Base-by-base conservation (phyloP, 2,329 filamentous ascomycete genomes). In the Davidsoniella eucalypti region DNA sequence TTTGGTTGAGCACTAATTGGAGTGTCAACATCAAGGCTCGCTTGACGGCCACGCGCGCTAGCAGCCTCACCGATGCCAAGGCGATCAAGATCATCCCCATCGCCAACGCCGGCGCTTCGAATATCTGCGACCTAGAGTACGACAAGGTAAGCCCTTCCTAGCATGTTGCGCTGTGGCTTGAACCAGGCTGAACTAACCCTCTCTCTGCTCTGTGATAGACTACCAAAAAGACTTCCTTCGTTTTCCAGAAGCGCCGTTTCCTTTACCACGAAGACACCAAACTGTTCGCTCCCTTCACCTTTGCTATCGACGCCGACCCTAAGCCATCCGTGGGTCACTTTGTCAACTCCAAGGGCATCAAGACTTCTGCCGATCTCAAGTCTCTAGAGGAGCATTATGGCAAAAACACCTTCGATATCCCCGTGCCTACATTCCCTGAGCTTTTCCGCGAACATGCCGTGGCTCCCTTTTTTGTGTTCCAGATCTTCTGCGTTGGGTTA, bases 361-460 rank as follows among this genome's bases (percentile, higher is more conserved):
- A 75, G 8, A 79, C 76, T 52, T 72, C 80, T 56, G 72, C 78
- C n/a, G 85, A 95, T 58, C 72, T 95, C 53, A 76, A 83, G 52
- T 77, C 80, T 53, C 70, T 95, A 50, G 80, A 90, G 59, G 83
- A 95, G 62, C 84, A 98, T 68, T 98, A 96, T 73, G 92, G 92
- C 59, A 75, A 81, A 59, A 98, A 98, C 63, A 87, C 84, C 12
- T 98, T 98, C 63, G 92, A 98, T 61, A 98, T 98, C 48, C 92
- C 93, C 5, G 88, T 98, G 10, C 92, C 93, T 3, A 90, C 84
- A 9, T 98, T 98, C 58, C 80, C 83, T 47, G 92, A 98, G 68
- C 76, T 98, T 46, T 98, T 94, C 76, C 85, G 94, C 66, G 92
- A 98, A 66, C 93, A 98, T 65, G 90, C 93, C 21, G 93, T 98